These are phyloP conservation scores for Microcos paniculata DNA, from an alignment of 345 rosid genomes.

Conservation along the genomic window DNA sequence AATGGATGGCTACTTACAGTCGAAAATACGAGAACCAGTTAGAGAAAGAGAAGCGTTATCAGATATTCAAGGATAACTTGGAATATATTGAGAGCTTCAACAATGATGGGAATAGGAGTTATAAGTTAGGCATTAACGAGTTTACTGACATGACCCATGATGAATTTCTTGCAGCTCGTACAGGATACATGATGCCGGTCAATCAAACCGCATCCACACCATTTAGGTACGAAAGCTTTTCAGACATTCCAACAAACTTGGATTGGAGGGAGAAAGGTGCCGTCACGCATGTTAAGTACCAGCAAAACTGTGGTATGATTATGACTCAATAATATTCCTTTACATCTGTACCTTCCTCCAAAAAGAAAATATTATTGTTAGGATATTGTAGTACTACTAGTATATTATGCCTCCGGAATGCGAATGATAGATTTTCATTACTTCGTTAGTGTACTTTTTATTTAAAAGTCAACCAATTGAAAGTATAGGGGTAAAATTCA, in stretches of 20 bases:
- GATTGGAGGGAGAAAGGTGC: slow-evolving; percentile 91
- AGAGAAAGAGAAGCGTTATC: slow-evolving; percentile 53
- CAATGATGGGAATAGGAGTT: slow-evolving; percentile 38
- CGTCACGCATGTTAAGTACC: slow-evolving; percentile 74
- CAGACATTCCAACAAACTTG: slow-evolving; percentile 24
- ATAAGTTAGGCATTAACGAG: slow-evolving; percentile 48
- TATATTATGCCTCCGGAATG: too few relatives aligned
- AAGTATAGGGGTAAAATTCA: too few relatives aligned
- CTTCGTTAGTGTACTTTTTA: too few relatives aligned
- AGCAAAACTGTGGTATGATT: slow-evolving; percentile 73
- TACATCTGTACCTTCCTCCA: too few relatives aligned
- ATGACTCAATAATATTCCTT: too few relatives aligned
- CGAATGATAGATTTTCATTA: too few relatives aligned
- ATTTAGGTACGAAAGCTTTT: slow-evolving; percentile 9
- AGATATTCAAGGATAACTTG: slow-evolving; percentile 57
- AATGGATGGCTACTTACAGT: slow-evolving; percentile 48
- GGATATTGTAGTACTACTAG: too few relatives aligned
- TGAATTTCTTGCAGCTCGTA: slow-evolving; percentile 35
- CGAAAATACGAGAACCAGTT: slow-evolving; percentile 48
- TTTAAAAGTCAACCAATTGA: too few relatives aligned
- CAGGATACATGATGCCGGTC: neutral
- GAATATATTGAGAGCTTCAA: slow-evolving; percentile 56
- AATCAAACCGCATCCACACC: neutral
- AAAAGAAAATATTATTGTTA: neutral
- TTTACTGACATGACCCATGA: slow-evolving; percentile 64